Evolutionary conservation across 371 early-diverging fungal genomes (phyloP).

Genomic region (Haplosporangium sp.): DNA sequence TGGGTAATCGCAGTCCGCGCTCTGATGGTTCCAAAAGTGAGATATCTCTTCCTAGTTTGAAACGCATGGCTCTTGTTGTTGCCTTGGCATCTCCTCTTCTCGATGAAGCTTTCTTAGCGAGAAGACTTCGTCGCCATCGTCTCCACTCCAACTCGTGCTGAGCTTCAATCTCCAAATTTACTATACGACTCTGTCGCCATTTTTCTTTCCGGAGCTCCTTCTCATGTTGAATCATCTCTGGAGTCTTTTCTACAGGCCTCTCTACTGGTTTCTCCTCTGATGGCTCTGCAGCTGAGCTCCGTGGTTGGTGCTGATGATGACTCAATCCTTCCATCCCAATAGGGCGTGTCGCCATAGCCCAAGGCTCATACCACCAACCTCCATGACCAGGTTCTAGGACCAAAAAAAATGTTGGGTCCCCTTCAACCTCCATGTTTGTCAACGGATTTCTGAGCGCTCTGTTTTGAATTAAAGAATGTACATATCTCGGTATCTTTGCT

Average conservation of each 20-base stretch:
- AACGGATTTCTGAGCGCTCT: constrained; percentile 38
- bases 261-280: not conserved
- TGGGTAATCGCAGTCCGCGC: constrained; percentile 32
- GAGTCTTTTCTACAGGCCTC: constrained; percentile 3
- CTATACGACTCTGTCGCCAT: constrained; percentile 40
- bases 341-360: constrained; percentile 30
- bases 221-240: constrained; percentile 23
- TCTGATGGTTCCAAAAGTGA: constrained; percentile 37
- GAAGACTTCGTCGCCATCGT: constrained; percentile 39
- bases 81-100: not conserved
- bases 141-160: constrained; percentile 49
- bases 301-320: not conserved
- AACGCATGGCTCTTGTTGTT: constrained; percentile 16
- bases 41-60: constrained; percentile 34
- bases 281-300: not conserved
- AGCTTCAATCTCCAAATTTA: constrained; percentile 37
- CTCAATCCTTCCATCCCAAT: not conserved
- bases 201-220: constrained; percentile 38
- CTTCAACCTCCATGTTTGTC: constrained; percentile 48
- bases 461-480: constrained; percentile 41
- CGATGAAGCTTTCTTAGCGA: not conserved
- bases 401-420: constrained; percentile 44
- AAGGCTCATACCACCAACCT: constrained; percentile 55
- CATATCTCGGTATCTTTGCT: constrained; percentile 19
- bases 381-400: constrained; percentile 41